Evolutionary conservation across 2,329 filamentous ascomycete species (phyloP).

Genomic region (Ascochyta fabae): DNA sequence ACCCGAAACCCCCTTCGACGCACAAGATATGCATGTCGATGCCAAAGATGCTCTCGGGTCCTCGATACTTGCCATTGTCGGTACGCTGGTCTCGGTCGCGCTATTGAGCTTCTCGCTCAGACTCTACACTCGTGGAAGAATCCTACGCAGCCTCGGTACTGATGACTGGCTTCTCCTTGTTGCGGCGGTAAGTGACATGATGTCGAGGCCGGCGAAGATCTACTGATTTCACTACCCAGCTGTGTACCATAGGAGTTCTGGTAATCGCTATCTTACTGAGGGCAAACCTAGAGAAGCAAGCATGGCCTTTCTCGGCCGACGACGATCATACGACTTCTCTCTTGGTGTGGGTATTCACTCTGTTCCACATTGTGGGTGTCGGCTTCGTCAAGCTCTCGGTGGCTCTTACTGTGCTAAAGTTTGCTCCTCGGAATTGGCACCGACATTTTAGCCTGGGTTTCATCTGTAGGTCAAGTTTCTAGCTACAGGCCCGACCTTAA

Average conservation of each 20-base stretch:
- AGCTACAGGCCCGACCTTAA: neutral
- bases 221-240: conserved; percentile 9
- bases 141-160: conserved; percentile 56
- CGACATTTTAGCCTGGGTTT: conserved; percentile 49
- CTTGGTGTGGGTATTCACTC: conserved; percentile 45
- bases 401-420: conserved; percentile 53
- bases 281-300: neutral
- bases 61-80: conserved; percentile 48
- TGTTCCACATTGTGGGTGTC: conserved; percentile 53
- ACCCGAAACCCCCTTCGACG: conserved; percentile 16
- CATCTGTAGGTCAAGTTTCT: conserved; percentile 45
- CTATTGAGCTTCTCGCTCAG: conserved; percentile 51
- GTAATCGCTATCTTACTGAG: neutral
- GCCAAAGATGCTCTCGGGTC: conserved; percentile 16
- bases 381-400: conserved; percentile 57
- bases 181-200: conserved; percentile 45
- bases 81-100: conserved; percentile 50
- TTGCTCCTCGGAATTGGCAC: conserved; percentile 46
- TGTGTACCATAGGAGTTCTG: conserved; percentile 21
- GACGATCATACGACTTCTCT: neutral
- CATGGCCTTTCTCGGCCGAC: neutral
- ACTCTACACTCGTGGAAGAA: conserved; percentile 53
- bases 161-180: conserved; percentile 57
- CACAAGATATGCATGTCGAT: conserved; percentile 31
- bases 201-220: neutral